phyloP scores from a whole-genome alignment of 2,329 filamentous ascomycete species.

The Aureobasidium leucospermi region DNA sequence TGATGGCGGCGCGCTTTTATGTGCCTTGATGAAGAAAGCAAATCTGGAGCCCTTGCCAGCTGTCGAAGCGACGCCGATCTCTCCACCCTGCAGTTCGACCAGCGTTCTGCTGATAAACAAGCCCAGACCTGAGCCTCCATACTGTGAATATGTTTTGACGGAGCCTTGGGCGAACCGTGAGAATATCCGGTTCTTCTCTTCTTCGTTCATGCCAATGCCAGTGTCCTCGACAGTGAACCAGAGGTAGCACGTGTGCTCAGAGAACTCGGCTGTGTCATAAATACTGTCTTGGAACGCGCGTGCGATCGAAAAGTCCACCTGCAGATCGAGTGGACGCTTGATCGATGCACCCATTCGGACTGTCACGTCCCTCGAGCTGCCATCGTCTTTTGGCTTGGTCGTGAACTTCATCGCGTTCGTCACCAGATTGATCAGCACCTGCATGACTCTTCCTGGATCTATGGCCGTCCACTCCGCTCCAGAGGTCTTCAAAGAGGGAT shows the following conservation, averaged over 20 bases:
- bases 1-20: slow-evolving; percentile 11
- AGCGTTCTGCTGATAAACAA: slow-evolving; percentile 60
- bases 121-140: slow-evolving; percentile 61
- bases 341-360: slow-evolving; percentile 31
- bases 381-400: slow-evolving; percentile 30
- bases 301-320: slow-evolving; percentile 29
- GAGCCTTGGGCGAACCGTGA: slow-evolving; percentile 61
- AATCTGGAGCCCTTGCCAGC: slow-evolving; percentile 55
- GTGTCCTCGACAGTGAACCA: slow-evolving; percentile 30
- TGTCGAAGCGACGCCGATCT: slow-evolving; percentile 55
- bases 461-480: slow-evolving; percentile 22
- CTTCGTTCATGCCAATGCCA: slow-evolving; percentile 28
- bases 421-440: slow-evolving; percentile 28
- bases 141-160: slow-evolving; percentile 57
- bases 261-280: slow-evolving; percentile 29
- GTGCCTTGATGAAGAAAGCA: slow-evolving; percentile 50
- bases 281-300: slow-evolving; percentile 17
- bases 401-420: slow-evolving; percentile 34
- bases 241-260: slow-evolving; percentile 29
- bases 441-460: slow-evolving; percentile 25
- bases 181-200: slow-evolving; percentile 45
- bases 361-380: slow-evolving; percentile 28
- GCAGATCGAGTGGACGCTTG: slow-evolving; percentile 25
- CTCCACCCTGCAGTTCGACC: slow-evolving; percentile 60
- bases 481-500: slow-evolving; percentile 29